Conservation (phyloP, 2,329 filamentous ascomycete species). For the Penicillium sp. region DNA sequence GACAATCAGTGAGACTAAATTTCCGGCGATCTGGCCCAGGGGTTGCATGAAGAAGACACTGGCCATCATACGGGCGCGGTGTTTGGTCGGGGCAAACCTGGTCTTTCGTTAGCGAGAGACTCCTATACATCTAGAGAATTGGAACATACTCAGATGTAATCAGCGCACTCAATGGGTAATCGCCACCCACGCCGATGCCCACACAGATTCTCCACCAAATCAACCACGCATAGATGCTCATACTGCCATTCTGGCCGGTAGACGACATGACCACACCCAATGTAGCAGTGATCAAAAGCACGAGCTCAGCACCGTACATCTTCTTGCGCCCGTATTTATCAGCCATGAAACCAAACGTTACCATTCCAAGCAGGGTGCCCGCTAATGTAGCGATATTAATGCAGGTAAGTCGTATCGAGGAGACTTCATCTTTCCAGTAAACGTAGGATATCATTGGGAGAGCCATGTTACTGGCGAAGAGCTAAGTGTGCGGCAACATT, state of each 20-base stretch:
- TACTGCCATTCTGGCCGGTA: slow-evolving; percentile 39
- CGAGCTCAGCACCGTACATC: slow-evolving; percentile 49
- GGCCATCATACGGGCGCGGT: slow-evolving; percentile 63
- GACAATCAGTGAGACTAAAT: slow-evolving; percentile 54
- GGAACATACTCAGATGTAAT: slow-evolving; percentile 60
- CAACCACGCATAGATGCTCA: slow-evolving; percentile 45
- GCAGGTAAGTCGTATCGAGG: slow-evolving; percentile 33
- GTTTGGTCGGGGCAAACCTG: slow-evolving; percentile 52
- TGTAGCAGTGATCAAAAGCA: slow-evolving; percentile 45
- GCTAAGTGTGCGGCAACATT: slow-evolving; percentile 17
- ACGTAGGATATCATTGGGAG: slow-evolving; percentile 47
- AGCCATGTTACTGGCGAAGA: slow-evolving; percentile 50
- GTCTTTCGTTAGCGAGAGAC: slow-evolving; percentile 1
- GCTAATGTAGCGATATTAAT: slow-evolving; percentile 46
- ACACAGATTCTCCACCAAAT: slow-evolving; percentile 47
- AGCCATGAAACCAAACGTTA: slow-evolving; percentile 45
- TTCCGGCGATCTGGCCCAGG: slow-evolving; percentile 60
- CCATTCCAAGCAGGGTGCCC: slow-evolving; percentile 46
- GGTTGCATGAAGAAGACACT: slow-evolving; percentile 66
- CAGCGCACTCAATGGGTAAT: slow-evolving; percentile 62
- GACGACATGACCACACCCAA: slow-evolving; percentile 46
- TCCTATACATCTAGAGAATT: too few relatives aligned
- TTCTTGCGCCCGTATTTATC: slow-evolving; percentile 48
- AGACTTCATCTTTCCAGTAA: slow-evolving; percentile 42
- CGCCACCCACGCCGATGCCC: slow-evolving; percentile 58